A percentile compares a stretch with the other conserved stretches of the same genome.
Evolutionary conservation across 805 yeast species (phyloP).

Genomic region (Wickerhamiella australiensis): DNA sequence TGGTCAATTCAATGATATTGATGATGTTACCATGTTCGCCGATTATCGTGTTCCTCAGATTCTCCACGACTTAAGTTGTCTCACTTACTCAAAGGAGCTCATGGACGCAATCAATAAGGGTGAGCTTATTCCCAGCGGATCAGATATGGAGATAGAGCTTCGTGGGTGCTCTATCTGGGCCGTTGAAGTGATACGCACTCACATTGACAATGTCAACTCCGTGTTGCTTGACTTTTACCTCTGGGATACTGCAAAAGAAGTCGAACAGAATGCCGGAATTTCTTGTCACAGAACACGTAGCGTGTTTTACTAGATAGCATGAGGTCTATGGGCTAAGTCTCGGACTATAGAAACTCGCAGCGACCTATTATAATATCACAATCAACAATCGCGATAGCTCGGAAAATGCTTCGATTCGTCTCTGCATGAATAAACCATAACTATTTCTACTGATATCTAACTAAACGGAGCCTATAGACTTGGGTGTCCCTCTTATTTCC

Average conservation of each 20-base stretch:
- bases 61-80: constrained; percentile 29
- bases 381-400: too few species aligned
- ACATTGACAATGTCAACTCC: constrained; percentile 26
- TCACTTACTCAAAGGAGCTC: constrained; percentile 27
- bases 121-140: constrained; percentile 25
- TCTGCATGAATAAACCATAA: too few species aligned
- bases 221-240: constrained; percentile 34
- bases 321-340: too few species aligned
- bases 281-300: constrained; percentile 33
- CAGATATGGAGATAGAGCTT: constrained; percentile 31
- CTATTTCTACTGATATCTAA: too few species aligned
- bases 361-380: too few species aligned
- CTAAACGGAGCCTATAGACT: too few species aligned
- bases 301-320: constrained; percentile 25
- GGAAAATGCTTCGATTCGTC: too few species aligned
- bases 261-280: constrained; percentile 24
- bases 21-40: constrained; percentile 35
- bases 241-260: constrained; percentile 36
- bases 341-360: too few species aligned
- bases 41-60: constrained; percentile 38
- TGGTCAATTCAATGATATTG: constrained; percentile 33
- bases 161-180: constrained; percentile 34
- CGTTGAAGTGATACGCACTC: constrained; percentile 29
- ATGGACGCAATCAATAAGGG: constrained; percentile 18
- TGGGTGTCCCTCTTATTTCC: too few species aligned